These are phyloP conservation scores for Colletotrichum godetiae DNA, from an alignment of 2,329 filamentous ascomycete genomes.

Conservation along the genomic window DNA sequence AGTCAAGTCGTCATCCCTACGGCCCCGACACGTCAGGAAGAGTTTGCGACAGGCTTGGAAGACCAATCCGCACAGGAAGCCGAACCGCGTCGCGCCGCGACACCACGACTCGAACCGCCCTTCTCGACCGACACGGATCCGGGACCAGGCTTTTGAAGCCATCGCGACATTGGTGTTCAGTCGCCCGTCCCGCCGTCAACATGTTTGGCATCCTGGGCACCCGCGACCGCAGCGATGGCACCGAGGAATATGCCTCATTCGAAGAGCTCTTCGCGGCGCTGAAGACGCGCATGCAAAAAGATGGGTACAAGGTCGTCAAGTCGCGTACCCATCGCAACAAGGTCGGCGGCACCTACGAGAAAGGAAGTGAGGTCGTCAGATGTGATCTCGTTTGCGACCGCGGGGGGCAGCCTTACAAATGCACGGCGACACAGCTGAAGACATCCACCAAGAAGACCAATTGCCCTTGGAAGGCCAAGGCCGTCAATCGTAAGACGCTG, in stretches of 20 bases:
- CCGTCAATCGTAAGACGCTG: conserved; percentile 55
- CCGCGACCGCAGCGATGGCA: conserved; percentile 46
- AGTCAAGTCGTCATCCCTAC: conserved; percentile 23
- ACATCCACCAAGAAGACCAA: conserved; percentile 59
- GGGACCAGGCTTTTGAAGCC: conserved; percentile 10
- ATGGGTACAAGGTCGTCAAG: conserved; percentile 60
- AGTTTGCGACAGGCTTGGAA: conserved; percentile 37
- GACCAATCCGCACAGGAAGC: conserved; percentile 36
- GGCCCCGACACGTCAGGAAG: conserved; percentile 25
- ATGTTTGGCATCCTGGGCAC: conserved; percentile 59
- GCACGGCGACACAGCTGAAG: conserved; percentile 57
- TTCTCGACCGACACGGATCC: conserved; percentile 28
- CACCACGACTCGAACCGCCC: conserved; percentile 32
- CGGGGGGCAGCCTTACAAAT: conserved; percentile 56
- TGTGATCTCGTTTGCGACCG: conserved; percentile 59
- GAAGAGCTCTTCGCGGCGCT: conserved; percentile 55
- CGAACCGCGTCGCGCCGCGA: conserved; percentile 38
- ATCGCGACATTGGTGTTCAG: conserved; percentile 18
- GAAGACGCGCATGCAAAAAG: conserved; percentile 54
- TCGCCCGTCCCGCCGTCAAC: conserved; percentile 33
- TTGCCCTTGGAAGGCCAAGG: conserved; percentile 59
- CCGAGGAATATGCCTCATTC: conserved; percentile 49
- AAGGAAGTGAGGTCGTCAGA: conserved; percentile 55
- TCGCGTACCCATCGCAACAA: conserved; percentile 55
- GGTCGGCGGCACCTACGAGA: conserved; percentile 52